Percentiles rank a stretch among this genome's conserved stretches.
Evolutionary conservation across 1,139 yeast genomes (phyloP).

Genomic region (Geotrichum australiense): DNA sequence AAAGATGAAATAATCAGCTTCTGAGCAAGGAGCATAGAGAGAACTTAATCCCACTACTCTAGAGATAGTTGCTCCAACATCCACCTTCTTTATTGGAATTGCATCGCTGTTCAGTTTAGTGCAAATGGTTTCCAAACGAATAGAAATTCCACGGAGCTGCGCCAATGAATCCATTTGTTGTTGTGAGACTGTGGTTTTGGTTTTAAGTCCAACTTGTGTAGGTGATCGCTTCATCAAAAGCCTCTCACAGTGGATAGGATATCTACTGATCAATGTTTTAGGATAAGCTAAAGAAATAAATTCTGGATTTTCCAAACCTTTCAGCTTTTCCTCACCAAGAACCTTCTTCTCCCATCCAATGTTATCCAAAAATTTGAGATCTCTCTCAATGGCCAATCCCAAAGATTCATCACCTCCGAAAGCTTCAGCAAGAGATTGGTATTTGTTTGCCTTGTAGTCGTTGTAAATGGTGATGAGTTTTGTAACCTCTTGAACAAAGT

Average conservation of each 20-base stretch:
- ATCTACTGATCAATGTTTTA: constrained; percentile 24
- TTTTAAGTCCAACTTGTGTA: not conserved
- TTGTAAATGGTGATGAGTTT: constrained; percentile 47
- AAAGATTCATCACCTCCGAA: constrained; percentile 54
- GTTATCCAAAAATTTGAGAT: constrained; percentile 57
- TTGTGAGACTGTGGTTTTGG: constrained; percentile 4
- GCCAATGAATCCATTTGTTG: constrained; percentile 7
- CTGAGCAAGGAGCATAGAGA: constrained; percentile 18
- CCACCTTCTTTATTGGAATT: not conserved
- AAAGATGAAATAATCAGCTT: constrained; percentile 40
- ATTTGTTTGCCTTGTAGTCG: constrained; percentile 29
- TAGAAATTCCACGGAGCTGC: constrained; percentile 9
- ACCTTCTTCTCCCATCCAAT: constrained; percentile 63
- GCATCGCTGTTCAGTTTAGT: constrained; percentile 3
- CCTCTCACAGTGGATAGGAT: constrained; percentile 13
- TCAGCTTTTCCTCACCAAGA: constrained; percentile 81
- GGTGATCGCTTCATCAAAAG: constrained; percentile 8
- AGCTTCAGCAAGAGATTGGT: constrained; percentile 44
- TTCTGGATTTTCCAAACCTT: constrained; percentile 94
- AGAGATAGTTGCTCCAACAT: not conserved
- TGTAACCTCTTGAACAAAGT: constrained; percentile 66
- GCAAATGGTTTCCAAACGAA: constrained; percentile 10
- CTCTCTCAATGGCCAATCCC: constrained; percentile 61
- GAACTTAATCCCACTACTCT: constrained; percentile 6
- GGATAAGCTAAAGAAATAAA: constrained; percentile 76